A percentile compares a stretch with the other conserved stretches of the same genome.
Conservation (phyloP, 2,329 filamentous ascomycete species). For the Talaromyces sp. region DNA sequence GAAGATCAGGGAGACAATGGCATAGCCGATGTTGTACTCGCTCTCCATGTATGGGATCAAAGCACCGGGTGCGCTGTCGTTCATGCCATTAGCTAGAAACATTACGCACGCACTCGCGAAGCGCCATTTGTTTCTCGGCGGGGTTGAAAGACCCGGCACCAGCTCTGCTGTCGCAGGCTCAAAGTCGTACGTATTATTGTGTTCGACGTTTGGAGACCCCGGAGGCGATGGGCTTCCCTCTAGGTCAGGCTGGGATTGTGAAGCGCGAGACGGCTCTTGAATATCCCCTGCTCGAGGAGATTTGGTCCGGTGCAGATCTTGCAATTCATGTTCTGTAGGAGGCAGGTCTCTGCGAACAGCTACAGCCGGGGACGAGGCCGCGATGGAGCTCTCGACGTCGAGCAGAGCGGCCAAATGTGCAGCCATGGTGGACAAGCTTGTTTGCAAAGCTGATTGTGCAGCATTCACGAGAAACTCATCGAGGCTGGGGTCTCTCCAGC, state of each 20-base stretch:
- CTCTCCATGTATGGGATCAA: slow-evolving; percentile 75
- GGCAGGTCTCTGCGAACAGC: slow-evolving; percentile 22
- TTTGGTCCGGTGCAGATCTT: slow-evolving; percentile 13
- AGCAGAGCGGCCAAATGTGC: slow-evolving; percentile 34
- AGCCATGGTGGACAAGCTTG: slow-evolving; percentile 1
- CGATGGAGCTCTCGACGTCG: slow-evolving; percentile 34
- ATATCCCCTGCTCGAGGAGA: slow-evolving; percentile 7
- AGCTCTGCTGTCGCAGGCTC: slow-evolving; percentile 15
- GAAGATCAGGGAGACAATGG: slow-evolving; percentile 75
- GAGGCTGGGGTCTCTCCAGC: not conserved
- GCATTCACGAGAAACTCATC: not conserved
- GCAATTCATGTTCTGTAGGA: slow-evolving; percentile 19
- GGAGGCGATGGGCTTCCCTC: slow-evolving; percentile 12
- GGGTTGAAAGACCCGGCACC: slow-evolving; percentile 20
- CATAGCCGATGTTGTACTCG: slow-evolving; percentile 72
- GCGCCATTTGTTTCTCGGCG: slow-evolving; percentile 64
- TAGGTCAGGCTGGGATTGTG: slow-evolving; percentile 19
- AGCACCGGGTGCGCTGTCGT: slow-evolving; percentile 70
- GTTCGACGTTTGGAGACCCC: slow-evolving; percentile 12
- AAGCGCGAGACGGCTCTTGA: slow-evolving; percentile 1
- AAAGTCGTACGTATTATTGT: not conserved
- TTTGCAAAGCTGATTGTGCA: not conserved
- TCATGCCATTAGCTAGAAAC: slow-evolving; percentile 65
- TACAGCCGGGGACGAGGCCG: slow-evolving; percentile 34
- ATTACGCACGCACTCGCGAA: slow-evolving; percentile 60